These are phyloP conservation scores for Theobroma cacao DNA, from an alignment of 345 rosid genomes.

Conservation along the genomic window DNA sequence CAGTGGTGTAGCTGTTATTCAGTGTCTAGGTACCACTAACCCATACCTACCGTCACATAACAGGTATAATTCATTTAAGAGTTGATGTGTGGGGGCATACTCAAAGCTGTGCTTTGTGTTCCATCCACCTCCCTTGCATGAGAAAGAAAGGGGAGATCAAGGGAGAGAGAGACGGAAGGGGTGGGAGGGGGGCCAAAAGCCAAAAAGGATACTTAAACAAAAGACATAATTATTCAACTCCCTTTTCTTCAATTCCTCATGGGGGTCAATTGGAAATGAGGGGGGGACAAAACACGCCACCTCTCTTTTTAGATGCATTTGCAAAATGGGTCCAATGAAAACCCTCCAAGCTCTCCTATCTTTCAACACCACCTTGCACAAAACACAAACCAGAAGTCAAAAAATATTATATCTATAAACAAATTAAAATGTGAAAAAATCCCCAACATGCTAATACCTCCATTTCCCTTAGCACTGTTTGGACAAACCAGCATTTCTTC, in stretches of 20 bases:
- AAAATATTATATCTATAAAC: background rate
- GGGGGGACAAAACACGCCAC: slow-evolving; percentile 34
- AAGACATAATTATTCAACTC: slow-evolving; percentile 38
- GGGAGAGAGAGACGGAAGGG: slow-evolving; percentile 10
- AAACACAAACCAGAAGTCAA: slow-evolving; percentile 17
- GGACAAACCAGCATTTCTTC: slow-evolving; percentile 33
- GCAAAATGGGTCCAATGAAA: slow-evolving; percentile 24
- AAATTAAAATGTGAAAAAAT: background rate
- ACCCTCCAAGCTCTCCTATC: slow-evolving; percentile 18
- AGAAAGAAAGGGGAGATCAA: slow-evolving; percentile 1
- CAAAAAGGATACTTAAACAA: slow-evolving; percentile 17
- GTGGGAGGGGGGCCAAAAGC: slow-evolving; percentile 17
- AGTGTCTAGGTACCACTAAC: slow-evolving; percentile 30
- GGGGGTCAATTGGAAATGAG: slow-evolving; percentile 27
- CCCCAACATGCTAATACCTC: slow-evolving; percentile 13
- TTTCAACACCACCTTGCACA: slow-evolving; percentile 26
- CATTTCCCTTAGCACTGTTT: slow-evolving; percentile 33
- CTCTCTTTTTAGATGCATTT: slow-evolving; percentile 40
- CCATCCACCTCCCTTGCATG: slow-evolving; percentile 24
- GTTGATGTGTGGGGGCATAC: slow-evolving; percentile 33
- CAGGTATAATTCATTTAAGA: slow-evolving; percentile 10
- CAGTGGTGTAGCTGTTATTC: background rate
- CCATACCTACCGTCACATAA: slow-evolving; percentile 27
- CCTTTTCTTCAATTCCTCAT: slow-evolving; percentile 24
- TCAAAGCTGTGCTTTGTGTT: slow-evolving; percentile 22